Percentiles rank a stretch among this genome's conserved stretches.
phyloP scores from a whole-genome alignment of 2,329 filamentous ascomycete species.

The Leptodontidium sp. region DNA sequence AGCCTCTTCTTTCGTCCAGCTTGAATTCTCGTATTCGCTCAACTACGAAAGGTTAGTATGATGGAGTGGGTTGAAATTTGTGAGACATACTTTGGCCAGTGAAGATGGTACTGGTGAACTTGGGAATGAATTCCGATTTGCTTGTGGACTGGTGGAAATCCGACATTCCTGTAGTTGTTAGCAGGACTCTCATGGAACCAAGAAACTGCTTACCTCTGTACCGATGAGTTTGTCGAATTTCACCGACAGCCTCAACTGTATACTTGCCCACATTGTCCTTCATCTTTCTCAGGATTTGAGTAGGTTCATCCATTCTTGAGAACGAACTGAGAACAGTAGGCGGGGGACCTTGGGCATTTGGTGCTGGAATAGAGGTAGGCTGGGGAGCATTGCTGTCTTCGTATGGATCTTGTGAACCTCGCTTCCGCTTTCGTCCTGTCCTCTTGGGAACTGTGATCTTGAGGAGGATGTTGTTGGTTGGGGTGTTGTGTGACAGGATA shows the following conservation, averaged over 20 bases:
- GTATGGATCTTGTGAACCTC: conserved; percentile 70
- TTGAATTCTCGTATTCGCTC: conserved; percentile 70
- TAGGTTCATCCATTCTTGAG: conserved; percentile 61
- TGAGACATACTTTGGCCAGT: conserved; percentile 69
- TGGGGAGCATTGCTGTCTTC: not conserved
- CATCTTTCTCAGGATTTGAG: conserved; percentile 66
- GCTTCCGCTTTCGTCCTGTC: conserved; percentile 86
- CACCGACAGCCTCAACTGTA: conserved; percentile 72
- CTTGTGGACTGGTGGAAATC: conserved; percentile 86
- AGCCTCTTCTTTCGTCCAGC: conserved; percentile 68
- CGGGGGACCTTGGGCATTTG: not conserved
- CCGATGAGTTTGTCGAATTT: conserved; percentile 82
- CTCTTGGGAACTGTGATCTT: conserved; percentile 87
- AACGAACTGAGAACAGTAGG: not conserved
- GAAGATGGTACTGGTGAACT: conserved; percentile 75
- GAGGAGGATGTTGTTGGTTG: conserved; percentile 84
- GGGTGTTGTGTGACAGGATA: conserved; percentile 76
- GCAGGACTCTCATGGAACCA: not conserved
- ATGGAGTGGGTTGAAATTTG: not conserved
- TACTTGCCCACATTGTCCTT: conserved; percentile 76
- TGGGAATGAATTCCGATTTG: conserved; percentile 72
- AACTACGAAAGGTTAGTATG: conserved; percentile 50
- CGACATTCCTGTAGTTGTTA: conserved; percentile 64
- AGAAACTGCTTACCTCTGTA: conserved; percentile 69
- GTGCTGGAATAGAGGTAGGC: not conserved